Conservation (phyloP, 1,139 yeast genomes). For the Suhomyces panamericanus region DNA sequence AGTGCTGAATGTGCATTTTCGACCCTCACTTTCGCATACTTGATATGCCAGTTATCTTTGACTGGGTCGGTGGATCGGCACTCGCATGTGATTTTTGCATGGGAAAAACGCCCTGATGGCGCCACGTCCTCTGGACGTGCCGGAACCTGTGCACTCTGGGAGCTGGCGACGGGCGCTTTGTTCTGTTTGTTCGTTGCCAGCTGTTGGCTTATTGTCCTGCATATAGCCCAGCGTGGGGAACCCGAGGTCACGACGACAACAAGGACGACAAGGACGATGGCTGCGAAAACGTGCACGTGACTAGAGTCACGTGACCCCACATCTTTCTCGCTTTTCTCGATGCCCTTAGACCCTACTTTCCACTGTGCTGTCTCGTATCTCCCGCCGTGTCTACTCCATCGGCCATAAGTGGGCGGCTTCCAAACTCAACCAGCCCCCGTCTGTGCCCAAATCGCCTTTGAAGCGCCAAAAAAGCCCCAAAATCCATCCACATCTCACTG, state of each 20-base stretch:
- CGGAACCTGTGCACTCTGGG: too few relatives aligned
- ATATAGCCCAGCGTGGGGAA: not conserved
- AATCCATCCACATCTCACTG: constrained; percentile 10
- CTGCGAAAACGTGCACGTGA: not conserved
- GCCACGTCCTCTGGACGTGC: too few relatives aligned
- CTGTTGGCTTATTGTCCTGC: too few relatives aligned
- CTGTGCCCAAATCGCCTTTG: not conserved
- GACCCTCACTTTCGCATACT: too few relatives aligned
- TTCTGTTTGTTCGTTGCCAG: too few relatives aligned
- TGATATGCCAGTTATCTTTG: too few relatives aligned
- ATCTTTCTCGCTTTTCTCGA: not conserved
- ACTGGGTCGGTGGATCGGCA: too few relatives aligned
- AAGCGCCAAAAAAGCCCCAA: not conserved
- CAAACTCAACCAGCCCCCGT: not conserved
- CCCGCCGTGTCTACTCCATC: constrained; percentile 1
- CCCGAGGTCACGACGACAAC: not conserved
- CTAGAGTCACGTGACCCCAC: not conserved
- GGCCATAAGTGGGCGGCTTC: constrained; percentile 6
- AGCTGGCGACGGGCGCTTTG: too few relatives aligned
- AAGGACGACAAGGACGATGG: too few relatives aligned
- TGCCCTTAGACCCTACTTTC: constrained; percentile 2
- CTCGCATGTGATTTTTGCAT: too few relatives aligned
- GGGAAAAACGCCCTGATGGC: too few relatives aligned
- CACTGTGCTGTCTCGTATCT: constrained; percentile 8
- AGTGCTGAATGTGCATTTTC: too few relatives aligned